Base-by-base conservation (phyloP, 495 filamentous ascomycete genomes). In the Penicillium paxilli region DNA sequence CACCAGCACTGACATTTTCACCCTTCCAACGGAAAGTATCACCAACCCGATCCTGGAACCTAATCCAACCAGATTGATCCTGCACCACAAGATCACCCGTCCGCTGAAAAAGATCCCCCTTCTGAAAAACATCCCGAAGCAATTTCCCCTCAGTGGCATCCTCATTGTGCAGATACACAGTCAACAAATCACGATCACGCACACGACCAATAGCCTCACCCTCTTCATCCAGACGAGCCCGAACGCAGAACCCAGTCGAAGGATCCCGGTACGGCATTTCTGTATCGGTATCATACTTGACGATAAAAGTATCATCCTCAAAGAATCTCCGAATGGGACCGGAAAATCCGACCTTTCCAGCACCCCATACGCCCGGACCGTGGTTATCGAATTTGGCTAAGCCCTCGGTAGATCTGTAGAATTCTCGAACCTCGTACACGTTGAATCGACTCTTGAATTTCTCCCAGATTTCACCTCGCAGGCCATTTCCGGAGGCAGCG, bases 11-110 rank as follows among this genome's bases (percentile, higher is more conserved):
- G 1, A 96, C 90, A 56, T 97, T 98, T 73, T 98, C 93, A 17
- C 83, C 84, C 72, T 96, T 96, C 92, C 93, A 97, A 23, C 93
- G 84, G 74, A 92, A 97, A 0, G 93, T 97, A 64, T 98, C 93
- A 44, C 93, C 93, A 46, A 96, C 89, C 1, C 92, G 89, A 66
- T 98, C 93, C 50, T 83, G 80, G 70, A 98, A 98, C 61, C 77
- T 92, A 54, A 87, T 78, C 47, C 87, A 79, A 0, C 90, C 89
- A 49, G 92, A 84, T 0, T 54, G 23, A 54, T 91, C 88, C 55
- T 78, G 79, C 17, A 85, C 79, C n/a, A 97, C 69, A 0, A 96
- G 73, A 65, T 98, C 93, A 2, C 93, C 93, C 1, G 87, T 87
- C 2, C 92, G 83, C 69, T 94, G 95, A 68, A 85, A 96, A 0